A percentile compares a stretch with the other conserved stretches of the same genome.
Evolutionary conservation across 129 eudicot genomes (phyloP).

Genomic region (Gnaphalium uliginosum): DNA sequence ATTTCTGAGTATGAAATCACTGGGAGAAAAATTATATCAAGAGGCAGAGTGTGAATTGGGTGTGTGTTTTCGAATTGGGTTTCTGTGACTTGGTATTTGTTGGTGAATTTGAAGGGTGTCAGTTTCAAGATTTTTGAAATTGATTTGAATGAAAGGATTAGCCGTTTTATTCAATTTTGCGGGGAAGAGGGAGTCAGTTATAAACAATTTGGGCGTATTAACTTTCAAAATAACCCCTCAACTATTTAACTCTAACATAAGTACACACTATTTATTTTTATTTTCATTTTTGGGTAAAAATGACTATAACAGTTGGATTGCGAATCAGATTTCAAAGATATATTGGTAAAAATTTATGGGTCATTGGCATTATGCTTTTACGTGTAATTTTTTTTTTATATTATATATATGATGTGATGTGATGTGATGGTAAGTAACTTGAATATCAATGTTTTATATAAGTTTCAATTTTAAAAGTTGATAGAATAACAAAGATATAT

Average conservation of each 20-base stretch:
- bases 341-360: too few species aligned
- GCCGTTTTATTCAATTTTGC: conserved; percentile 46
- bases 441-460: too few species aligned
- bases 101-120: background rate
- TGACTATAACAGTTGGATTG: too few species aligned
- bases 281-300: too few species aligned
- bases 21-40: background rate
- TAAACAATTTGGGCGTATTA: background rate
- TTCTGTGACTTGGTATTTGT: conserved; percentile 13
- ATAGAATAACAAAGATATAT: too few species aligned
- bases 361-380: too few species aligned
- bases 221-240: background rate
- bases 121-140: conserved; percentile 37
- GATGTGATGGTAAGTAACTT: too few species aligned
- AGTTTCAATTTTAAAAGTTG: too few species aligned
- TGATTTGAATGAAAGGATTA: conserved; percentile 18
- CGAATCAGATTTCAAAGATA: too few species aligned
- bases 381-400: too few species aligned
- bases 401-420: too few species aligned
- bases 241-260: background rate
- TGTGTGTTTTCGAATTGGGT: conserved; percentile 6
- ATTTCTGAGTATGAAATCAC: conserved; percentile 4
- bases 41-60: background rate
- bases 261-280: background rate
- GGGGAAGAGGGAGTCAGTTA: conserved; percentile 37